Evolutionary conservation across 768 basidiomycete species (phyloP).

Genomic region (Collybia mongolica): DNA sequence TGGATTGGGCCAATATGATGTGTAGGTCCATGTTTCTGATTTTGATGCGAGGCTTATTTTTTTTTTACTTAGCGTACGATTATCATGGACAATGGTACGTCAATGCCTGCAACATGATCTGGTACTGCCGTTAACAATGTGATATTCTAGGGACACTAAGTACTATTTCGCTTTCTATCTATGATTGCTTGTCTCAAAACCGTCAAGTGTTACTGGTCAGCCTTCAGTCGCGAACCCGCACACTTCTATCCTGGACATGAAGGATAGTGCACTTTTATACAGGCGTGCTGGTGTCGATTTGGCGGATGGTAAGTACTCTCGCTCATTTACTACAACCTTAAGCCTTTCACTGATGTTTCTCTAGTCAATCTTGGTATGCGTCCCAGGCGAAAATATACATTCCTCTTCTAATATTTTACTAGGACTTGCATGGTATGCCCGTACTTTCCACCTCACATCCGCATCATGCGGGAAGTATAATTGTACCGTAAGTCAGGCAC

Average conservation of each 20-base stretch:
- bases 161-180: too few relatives aligned
- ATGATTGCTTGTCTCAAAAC: too few relatives aligned
- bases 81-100: constrained; percentile 22
- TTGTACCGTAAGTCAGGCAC: constrained; percentile 1
- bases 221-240: constrained; percentile 20
- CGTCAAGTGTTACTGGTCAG: constrained; percentile 12
- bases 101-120: too few relatives aligned
- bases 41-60: background rate
- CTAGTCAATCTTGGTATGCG: background rate
- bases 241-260: constrained; percentile 19
- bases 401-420: background rate
- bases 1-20: constrained; percentile 22
- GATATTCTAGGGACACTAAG: too few relatives aligned
- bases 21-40: constrained; percentile 5
- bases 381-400: too few relatives aligned
- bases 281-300: constrained; percentile 18
- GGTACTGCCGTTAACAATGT: too few relatives aligned
- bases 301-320: constrained; percentile 9
- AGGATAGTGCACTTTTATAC: constrained; percentile 15
- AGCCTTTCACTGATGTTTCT: too few relatives aligned
- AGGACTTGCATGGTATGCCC: constrained; percentile 23
- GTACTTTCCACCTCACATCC: constrained; percentile 14
- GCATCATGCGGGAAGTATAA: constrained; percentile 9
- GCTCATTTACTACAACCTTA: background rate
- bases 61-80: constrained; percentile 11